phyloP scores from a whole-genome alignment of 1,139 yeast species.

The Suhomyces bolitotheri region DNA sequence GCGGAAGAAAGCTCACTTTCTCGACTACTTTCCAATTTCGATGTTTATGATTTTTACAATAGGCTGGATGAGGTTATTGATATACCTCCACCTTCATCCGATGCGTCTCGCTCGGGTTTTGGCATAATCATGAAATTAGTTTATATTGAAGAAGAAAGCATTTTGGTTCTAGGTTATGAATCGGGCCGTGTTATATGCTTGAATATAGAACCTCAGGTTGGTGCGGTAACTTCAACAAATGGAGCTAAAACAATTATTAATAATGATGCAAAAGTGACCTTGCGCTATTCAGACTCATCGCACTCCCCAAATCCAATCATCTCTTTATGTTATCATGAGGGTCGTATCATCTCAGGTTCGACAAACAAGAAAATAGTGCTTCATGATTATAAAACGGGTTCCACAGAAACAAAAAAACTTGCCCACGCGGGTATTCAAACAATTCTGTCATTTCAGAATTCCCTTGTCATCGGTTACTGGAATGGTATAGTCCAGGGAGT shows the following conservation, averaged over 20 bases:
- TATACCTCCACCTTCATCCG: constrained; percentile 10
- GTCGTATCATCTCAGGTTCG: constrained; percentile 44
- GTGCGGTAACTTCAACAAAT: background rate
- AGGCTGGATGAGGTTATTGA: constrained; percentile 14
- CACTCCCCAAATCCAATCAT: constrained; percentile 57
- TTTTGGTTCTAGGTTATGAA: constrained; percentile 53
- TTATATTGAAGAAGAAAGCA: constrained; percentile 26
- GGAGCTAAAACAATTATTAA: constrained; percentile 22
- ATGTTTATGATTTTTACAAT: constrained; percentile 21
- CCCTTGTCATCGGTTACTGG: constrained; percentile 40
- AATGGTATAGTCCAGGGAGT: constrained; percentile 36
- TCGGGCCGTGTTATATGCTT: constrained; percentile 53
- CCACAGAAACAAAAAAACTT: constrained; percentile 13
- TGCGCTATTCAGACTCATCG: constrained; percentile 25
- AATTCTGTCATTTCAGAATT: constrained; percentile 13
- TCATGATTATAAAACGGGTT: constrained; percentile 22
- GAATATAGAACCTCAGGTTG: constrained; percentile 16
- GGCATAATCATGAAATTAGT: constrained; percentile 58
- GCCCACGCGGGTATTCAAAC: constrained; percentile 15
- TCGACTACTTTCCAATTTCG: constrained; percentile 31
- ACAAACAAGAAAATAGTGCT: constrained; percentile 33
- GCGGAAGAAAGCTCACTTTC: constrained; percentile 18
- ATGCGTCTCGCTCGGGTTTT: constrained; percentile 34
- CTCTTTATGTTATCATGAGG: constrained; percentile 27
- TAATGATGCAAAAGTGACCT: constrained; percentile 20